Percentiles rank a stretch among this genome's conserved stretches.
Evolutionary conservation across 1,284 basidiomycete genomes (phyloP).

Genomic region (Cryptococcus wingfieldii): DNA sequence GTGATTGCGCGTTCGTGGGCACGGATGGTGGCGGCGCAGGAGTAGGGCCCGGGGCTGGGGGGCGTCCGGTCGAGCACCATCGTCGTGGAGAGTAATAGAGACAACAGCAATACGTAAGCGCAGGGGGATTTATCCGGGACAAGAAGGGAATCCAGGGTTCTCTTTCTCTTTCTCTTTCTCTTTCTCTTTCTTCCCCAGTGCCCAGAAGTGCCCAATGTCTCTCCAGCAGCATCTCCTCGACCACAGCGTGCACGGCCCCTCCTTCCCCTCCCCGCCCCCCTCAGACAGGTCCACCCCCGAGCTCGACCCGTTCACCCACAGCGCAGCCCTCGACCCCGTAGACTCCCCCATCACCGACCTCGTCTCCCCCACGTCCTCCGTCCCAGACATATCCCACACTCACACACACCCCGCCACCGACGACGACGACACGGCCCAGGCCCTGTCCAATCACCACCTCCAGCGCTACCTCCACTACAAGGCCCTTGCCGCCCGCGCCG

Average conservation of each 20-base stretch:
- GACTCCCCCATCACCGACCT: slow-evolving; percentile 30
- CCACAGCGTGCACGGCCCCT: neutral
- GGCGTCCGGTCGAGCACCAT: slow-evolving; percentile 11
- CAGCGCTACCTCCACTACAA: slow-evolving; percentile 45
- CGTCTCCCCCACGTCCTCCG: slow-evolving; percentile 31
- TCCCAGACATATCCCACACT: slow-evolving; percentile 9
- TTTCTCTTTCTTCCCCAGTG: neutral
- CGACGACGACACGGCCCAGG: slow-evolving; percentile 27
- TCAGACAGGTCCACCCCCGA: slow-evolving; percentile 8
- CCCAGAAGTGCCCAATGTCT: neutral
- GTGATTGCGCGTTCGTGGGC: slow-evolving; percentile 51
- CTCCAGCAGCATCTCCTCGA: slow-evolving; percentile 1
- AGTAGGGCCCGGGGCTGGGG: slow-evolving; percentile 13
- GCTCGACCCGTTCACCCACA: slow-evolving; percentile 14
- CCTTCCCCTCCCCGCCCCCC: slow-evolving; percentile 32
- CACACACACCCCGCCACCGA: slow-evolving; percentile 1
- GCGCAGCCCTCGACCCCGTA: slow-evolving; percentile 17
- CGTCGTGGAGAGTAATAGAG: no score
- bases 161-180: no score
- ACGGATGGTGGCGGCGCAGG: slow-evolving; percentile 43
- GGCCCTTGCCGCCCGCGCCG: slow-evolving; percentile 37
- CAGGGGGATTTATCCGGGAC: no score
- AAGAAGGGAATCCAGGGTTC: no score
- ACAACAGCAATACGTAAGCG: neutral
- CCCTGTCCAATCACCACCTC: slow-evolving; percentile 40